Base-by-base conservation (phyloP, 2,329 filamentous ascomycete species). In the Phaeosphaeriaceae sp. region DNA sequence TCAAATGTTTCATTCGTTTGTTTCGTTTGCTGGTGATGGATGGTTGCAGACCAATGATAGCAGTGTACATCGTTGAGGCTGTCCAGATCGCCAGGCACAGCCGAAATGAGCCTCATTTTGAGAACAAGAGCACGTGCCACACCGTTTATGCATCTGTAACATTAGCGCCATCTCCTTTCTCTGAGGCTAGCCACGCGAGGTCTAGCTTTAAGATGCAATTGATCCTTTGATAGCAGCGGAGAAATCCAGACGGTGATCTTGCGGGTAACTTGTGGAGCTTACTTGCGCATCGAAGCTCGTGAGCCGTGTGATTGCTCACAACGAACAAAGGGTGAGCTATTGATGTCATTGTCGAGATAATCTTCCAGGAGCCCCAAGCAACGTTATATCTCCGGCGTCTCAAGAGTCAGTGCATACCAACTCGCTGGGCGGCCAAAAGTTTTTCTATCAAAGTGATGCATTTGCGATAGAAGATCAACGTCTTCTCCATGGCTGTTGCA, bases 81-180 rank as follows among this genome's bases (percentile, higher is more conserved):
- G 3, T 10, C 40, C 15, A 49, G 42, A 53, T 46, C 45, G 21
- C 15, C 45, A 54, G 21, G 46, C 47, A 44, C 40, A 48, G 19
- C 53, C 46, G 46, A 55, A 27, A 55, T 55, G 47, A 50, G 25
- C 25, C 47, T 55, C 53, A 55, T 55, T 24, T 55, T 55, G 53
- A 13, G 11, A 27, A 17, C 7, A 17, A n/a, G 27, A 19, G 53
- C 46, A 55, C 53, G 53, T 55, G 53, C 53, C 19, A n/a, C n/a
- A 15, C 48, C 33, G 24, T 52, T 48, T 22, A 56, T 56, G 36
- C 55, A 53, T 51, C 58, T 56, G 54, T 48, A 51, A 56, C 51
- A 41, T 36, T 45, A 44, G 20, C 50, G 19, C 36, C 33, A 22
- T 31, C 15, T 46, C 45, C 51, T 53, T 20, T 36, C 25, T n/a